These are phyloP conservation scores for Metarhizium guizhouense DNA, from an alignment of 2,329 filamentous ascomycete genomes.

Conservation along the genomic window DNA sequence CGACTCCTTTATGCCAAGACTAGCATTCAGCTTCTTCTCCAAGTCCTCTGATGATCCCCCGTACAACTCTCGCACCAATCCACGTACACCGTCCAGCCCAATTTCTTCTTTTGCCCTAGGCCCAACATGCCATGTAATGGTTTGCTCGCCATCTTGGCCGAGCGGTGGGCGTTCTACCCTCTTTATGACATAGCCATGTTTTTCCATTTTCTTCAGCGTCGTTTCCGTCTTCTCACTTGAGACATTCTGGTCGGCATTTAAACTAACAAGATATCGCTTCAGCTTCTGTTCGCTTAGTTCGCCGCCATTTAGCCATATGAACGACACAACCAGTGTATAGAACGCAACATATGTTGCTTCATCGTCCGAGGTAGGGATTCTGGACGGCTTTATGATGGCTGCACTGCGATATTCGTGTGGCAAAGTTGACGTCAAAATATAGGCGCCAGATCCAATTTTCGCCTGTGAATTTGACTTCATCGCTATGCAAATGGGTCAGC, in stretches of 20 bases:
- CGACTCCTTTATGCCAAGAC: conserved; percentile 42
- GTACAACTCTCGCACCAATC: conserved; percentile 56
- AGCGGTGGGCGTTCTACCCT: conserved; percentile 52
- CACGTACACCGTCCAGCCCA: conserved; percentile 64
- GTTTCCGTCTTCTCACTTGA: conserved; percentile 68
- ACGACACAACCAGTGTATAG: conserved; percentile 68
- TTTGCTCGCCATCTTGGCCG: conserved; percentile 58
- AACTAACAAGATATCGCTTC: conserved; percentile 61
- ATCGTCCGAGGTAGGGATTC: conserved; percentile 51
- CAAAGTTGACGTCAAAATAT: conserved; percentile 68
- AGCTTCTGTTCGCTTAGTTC: conserved; percentile 70
- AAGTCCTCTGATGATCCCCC: conserved; percentile 44
- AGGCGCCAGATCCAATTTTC: conserved; percentile 56
- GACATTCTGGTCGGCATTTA: conserved; percentile 68
- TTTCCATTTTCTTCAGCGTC: conserved; percentile 64
- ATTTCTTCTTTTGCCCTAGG: conserved; percentile 81
- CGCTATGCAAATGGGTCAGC: conserved; percentile 18
- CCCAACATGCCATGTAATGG: conserved; percentile 74
- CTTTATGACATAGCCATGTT: conserved; percentile 75
- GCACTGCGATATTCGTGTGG: conserved; percentile 59
- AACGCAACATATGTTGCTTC: conserved; percentile 78
- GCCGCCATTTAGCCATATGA: conserved; percentile 69
- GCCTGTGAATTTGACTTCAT: conserved; percentile 39
- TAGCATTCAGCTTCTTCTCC: conserved; percentile 51
- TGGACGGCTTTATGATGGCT: conserved; percentile 58